These are phyloP conservation scores for Arctostaphylos glauca DNA, from an alignment of 148 eudicot species.

Conservation along the genomic window DNA sequence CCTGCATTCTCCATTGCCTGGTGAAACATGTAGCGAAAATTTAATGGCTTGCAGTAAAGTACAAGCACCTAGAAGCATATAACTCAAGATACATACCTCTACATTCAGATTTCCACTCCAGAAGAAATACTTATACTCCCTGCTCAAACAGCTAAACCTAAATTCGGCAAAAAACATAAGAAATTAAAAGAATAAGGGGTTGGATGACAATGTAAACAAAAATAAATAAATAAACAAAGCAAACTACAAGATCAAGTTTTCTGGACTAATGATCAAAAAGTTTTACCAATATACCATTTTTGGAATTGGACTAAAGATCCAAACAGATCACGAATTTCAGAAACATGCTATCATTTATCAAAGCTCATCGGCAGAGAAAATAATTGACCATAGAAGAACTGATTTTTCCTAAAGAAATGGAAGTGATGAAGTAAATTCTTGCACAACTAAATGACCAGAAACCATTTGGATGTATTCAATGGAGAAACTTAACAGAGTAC, in stretches of 20 bases:
- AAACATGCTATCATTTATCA: background rate
- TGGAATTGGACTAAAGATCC: background rate
- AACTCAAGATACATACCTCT: conserved; percentile 35
- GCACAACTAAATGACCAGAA: background rate
- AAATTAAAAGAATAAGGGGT: background rate
- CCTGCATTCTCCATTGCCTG: conserved; percentile 89
- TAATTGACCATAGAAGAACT: background rate
- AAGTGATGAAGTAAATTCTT: background rate
- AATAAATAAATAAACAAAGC: background rate
- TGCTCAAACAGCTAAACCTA: conserved; percentile 89
- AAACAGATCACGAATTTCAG: background rate
- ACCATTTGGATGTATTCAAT: conserved; percentile 7
- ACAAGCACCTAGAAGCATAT: background rate
- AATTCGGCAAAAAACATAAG: background rate
- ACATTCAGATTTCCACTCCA: conserved; percentile 74
- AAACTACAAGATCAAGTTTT: no score
- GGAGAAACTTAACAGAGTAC: conserved; percentile 1
- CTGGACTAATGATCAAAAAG: no score
- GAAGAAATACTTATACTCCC: conserved; percentile 87
- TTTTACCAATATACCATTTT: background rate
- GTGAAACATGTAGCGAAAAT: conserved; percentile 20
- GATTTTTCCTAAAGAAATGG: background rate
- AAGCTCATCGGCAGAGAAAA: background rate
- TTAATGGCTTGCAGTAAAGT: background rate
- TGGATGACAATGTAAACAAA: conserved; percentile 6